These are phyloP conservation scores for Colletotrichum siamense DNA, from an alignment of 2,329 filamentous ascomycete species.

Conservation along the genomic window DNA sequence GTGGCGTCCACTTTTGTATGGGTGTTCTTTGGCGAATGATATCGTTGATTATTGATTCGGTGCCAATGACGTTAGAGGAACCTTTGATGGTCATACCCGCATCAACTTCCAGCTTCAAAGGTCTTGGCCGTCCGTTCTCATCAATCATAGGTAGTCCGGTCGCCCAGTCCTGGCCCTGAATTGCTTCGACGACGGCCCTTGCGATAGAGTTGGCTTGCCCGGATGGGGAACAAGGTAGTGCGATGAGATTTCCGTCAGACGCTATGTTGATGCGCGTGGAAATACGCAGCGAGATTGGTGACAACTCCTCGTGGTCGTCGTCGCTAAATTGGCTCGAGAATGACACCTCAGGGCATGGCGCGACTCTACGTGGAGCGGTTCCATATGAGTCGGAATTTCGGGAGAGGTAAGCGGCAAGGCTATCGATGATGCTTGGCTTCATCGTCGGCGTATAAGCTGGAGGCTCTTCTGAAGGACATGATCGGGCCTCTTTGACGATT, in stretches of 20 bases:
- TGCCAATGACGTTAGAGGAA: slow-evolving; percentile 48
- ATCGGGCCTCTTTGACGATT: background rate
- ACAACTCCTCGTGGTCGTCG: slow-evolving; percentile 27
- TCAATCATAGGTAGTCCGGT: slow-evolving; percentile 52
- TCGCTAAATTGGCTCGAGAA: background rate
- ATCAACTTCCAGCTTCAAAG: slow-evolving; percentile 47
- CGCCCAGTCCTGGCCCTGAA: slow-evolving; percentile 43
- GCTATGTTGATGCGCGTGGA: slow-evolving; percentile 51
- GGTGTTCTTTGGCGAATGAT: slow-evolving; percentile 27
- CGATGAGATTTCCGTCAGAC: slow-evolving; percentile 55
- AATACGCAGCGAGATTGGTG: slow-evolving; percentile 52
- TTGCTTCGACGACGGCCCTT: slow-evolving; percentile 46
- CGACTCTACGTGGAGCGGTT: background rate
- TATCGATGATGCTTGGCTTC: slow-evolving; percentile 65
- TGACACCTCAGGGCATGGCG: background rate
- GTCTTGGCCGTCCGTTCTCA: slow-evolving; percentile 46
- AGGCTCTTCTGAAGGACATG: slow-evolving; percentile 2
- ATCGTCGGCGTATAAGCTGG: slow-evolving; percentile 21
- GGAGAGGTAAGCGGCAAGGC: slow-evolving; percentile 55
- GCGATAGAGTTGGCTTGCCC: slow-evolving; percentile 48
- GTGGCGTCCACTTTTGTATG: background rate
- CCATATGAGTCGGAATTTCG: background rate
- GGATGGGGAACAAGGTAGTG: slow-evolving; percentile 43
- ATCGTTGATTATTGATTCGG: slow-evolving; percentile 31
- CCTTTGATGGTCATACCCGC: slow-evolving; percentile 52